Evolutionary conservation across 495 filamentous ascomycete genomes (phyloP), one percentile per base, ranked within the genome.

Genomic region (Xylona heveae): DNA sequence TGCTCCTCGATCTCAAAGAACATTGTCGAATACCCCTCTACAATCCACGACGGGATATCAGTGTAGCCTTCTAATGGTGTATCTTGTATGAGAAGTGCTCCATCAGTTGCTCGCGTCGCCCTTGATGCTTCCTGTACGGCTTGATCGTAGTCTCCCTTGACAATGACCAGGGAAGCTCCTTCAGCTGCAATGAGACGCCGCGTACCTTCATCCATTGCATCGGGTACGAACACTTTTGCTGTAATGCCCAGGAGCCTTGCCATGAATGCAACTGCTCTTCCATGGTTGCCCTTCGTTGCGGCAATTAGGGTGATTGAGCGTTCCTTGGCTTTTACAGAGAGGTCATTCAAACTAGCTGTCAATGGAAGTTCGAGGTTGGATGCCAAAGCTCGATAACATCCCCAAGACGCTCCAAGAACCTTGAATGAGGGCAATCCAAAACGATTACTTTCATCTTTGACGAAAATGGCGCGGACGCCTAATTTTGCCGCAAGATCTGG

Each of bases 381-480:
- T 1, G 49, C 44, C 4, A 80, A 33, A 4, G 68, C 66, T 22
- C 62, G 61, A 39, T 66, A 70, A 28, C 60, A 55, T 0, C 62
- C 71, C 74, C 72, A 84, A n/a, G 71, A 73, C 0, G 78, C 76
- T 6, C 76, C 78, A 0, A 80, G 62, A 24, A 78, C 70, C 46
- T 83, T 83, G 60, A 80, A 82, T 0, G 74, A 61, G 0, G 75
- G 71, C 1, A 84, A 61, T 1, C 71, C 50, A 22, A 52, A 48
- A 7, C 53, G 42, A 16, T 28, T 30, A 10, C 42, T 47, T 36
- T 58, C 54, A 33, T 57, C 53, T 40, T 58, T 58, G 23, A 58
- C 4, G 28, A 50, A 28, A 6, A 28, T 16, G 17, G 57, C 41
- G 0, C 48, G 48, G 13, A 78, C 46, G 0, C 61, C 62, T 1